A percentile compares a stretch with the other conserved stretches of the same genome.
Conservation (phyloP, 1,284 basidiomycete species). For the Rhodotorula sp. region DNA sequence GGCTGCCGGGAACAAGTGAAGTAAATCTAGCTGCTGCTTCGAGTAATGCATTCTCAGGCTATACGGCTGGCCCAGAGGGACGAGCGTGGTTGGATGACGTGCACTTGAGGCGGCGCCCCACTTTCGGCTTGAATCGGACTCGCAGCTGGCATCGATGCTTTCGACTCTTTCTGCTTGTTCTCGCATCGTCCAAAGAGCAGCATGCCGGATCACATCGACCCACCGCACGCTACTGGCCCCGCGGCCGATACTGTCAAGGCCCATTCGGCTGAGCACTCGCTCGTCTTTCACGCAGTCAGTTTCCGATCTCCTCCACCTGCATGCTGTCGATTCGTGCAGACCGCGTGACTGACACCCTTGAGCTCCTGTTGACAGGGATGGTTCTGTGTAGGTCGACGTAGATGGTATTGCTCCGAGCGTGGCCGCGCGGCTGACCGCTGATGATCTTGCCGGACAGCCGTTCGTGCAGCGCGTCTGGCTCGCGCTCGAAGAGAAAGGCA, state of each 20-base stretch:
- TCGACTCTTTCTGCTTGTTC: no score
- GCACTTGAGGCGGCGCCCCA: no score
- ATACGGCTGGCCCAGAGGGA: no score
- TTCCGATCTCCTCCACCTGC: no score
- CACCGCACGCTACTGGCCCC: constrained; percentile 34
- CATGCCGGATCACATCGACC: constrained; percentile 27
- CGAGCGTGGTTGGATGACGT: no score
- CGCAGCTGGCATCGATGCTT: no score
- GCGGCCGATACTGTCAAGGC: constrained; percentile 41
- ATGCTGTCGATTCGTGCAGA: background rate
- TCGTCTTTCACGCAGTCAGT: constrained; percentile 46
- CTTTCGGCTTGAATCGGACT: no score
- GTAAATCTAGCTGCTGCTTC: background rate
- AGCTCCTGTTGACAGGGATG: constrained; percentile 6
- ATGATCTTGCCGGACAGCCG: background rate
- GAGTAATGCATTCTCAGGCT: no score
- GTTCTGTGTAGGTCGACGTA: constrained; percentile 13
- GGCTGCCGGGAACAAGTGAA: background rate
- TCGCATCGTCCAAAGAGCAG: no score
- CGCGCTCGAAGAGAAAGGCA: constrained; percentile 55
- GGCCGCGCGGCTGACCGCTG: background rate
- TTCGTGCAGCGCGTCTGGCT: constrained; percentile 43
- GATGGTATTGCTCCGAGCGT: background rate
- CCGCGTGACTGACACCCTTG: background rate
- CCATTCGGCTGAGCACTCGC: constrained; percentile 52